These are phyloP conservation scores for Kuraishia capsulata DNA, from an alignment of 805 yeast genomes.

Conservation along the genomic window DNA sequence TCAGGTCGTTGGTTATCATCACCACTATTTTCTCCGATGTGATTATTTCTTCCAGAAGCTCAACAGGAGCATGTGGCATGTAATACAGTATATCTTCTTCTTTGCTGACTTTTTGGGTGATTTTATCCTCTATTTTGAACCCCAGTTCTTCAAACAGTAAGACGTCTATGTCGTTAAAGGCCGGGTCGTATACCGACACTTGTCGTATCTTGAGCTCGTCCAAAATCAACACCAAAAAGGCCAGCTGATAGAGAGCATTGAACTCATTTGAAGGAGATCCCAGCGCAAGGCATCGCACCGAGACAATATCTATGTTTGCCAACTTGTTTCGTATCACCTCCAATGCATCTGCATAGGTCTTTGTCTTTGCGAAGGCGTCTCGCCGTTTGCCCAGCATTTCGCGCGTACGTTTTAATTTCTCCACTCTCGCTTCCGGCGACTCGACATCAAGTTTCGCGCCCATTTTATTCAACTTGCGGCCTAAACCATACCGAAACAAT, in stretches of 20 bases:
- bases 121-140: constrained; percentile 6
- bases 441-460: no score
- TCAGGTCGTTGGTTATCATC: constrained; percentile 21
- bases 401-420: not conserved
- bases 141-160: constrained; percentile 8
- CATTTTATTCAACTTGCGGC: no score
- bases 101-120: no score
- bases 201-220: constrained; percentile 5
- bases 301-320: not conserved
- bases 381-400: not conserved
- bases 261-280: constrained; percentile 2
- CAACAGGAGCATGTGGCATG: constrained; percentile 25
- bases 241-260: constrained; percentile 18
- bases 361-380: not conserved
- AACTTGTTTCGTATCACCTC: not conserved
- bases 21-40: constrained; percentile 11
- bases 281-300: constrained; percentile 2
- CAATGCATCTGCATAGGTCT: not conserved
- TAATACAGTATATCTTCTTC: constrained; percentile 11
- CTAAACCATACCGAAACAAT: no score
- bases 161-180: constrained; percentile 14
- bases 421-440: no score
- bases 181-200: constrained; percentile 23
- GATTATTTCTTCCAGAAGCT: constrained; percentile 16
- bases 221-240: constrained; percentile 11